Evolutionary conservation across 306 rosid genomes (phyloP).

Genomic region (Cicer pinnatifidum): DNA sequence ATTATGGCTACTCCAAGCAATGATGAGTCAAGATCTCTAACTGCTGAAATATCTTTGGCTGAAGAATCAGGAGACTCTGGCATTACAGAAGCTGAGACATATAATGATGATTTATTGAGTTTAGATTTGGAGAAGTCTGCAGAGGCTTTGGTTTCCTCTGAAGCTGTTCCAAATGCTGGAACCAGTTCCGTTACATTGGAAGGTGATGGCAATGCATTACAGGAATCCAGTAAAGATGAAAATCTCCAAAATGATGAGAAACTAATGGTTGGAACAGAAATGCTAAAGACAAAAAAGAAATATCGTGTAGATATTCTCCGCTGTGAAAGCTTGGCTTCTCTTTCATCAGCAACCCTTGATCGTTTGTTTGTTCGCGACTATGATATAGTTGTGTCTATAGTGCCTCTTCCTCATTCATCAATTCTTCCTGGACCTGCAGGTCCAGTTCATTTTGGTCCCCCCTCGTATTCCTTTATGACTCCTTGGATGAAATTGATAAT

Average conservation of each 20-base stretch:
- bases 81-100: slow-evolving; percentile 44
- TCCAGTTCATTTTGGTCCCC: slow-evolving; percentile 93
- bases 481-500: slow-evolving; percentile 96
- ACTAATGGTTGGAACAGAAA: slow-evolving; percentile 56
- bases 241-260: slow-evolving; percentile 54
- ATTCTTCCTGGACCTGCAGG: slow-evolving; percentile 89
- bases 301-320: slow-evolving; percentile 93
- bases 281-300: slow-evolving; percentile 62
- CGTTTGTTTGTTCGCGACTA: slow-evolving; percentile 92
- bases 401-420: slow-evolving; percentile 94
- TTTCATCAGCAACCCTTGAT: slow-evolving; percentile 84
- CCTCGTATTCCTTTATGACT: slow-evolving; percentile 88
- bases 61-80: slow-evolving; percentile 49
- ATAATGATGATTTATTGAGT: slow-evolving; percentile 49
- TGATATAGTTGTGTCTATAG: slow-evolving; percentile 87
- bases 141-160: slow-evolving; percentile 55
- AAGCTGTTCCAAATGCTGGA: slow-evolving; percentile 53
- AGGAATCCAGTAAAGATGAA: slow-evolving; percentile 49
- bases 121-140: slow-evolving; percentile 42
- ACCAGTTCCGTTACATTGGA: slow-evolving; percentile 48
- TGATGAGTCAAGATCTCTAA: slow-evolving; percentile 55
- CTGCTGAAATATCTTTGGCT: slow-evolving; percentile 54
- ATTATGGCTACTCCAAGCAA: slow-evolving; percentile 49
- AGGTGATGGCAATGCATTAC: slow-evolving; percentile 45
- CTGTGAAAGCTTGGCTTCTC: slow-evolving; percentile 98